Evolutionary conservation across 371 early-diverging fungal genomes (phyloP), one percentile per base, ranked within the genome.

Genomic region (Circinella umbellata): DNA sequence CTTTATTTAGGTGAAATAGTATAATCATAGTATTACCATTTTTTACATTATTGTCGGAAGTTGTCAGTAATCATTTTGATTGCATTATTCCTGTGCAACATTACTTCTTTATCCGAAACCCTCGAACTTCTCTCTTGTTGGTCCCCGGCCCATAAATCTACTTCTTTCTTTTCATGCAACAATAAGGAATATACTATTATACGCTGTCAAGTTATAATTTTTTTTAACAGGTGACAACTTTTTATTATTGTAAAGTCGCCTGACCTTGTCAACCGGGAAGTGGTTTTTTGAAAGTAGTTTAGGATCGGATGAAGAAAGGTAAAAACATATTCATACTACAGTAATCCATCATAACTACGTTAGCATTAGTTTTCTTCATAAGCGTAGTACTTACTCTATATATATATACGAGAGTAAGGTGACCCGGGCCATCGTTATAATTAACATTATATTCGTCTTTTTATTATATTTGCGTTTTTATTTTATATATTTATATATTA

Each of bases 141-240:
- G 57, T 57, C 35, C 57, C 57, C 57, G 57, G 57, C 27, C 57
- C 57, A 20, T 27, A 27, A 42, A 42, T 11, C 11, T 3, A 42
- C 3, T 42, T 42, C 11, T 42, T 42, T 42, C 11, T 42, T 42
- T 11, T 51, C 51, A 51, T 27, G 27, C 27, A 27, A 27, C 27
- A 27, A 2, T 2, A 27, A 27, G 27, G 27, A 27, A 27, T 27
- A 27, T 27, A 27, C 27, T 27, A 27, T 27, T 27, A 27, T 27
- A 27, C 15, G 17, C 57, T 57, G 57, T 57, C 57, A 57, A 57
- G 57, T 57, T 34, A 13, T n/a, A 57, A 57, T 1, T 51, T 10
- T 55, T 57, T 57, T 57, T 57, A 57, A 57, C 57, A 57, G 57
- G 57, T 57, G 57, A 57, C 57, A 57, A 42, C 42, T 42, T 3